Conservation (phyloP, 2,329 filamentous ascomycete species). For the Fusarium concolor region DNA sequence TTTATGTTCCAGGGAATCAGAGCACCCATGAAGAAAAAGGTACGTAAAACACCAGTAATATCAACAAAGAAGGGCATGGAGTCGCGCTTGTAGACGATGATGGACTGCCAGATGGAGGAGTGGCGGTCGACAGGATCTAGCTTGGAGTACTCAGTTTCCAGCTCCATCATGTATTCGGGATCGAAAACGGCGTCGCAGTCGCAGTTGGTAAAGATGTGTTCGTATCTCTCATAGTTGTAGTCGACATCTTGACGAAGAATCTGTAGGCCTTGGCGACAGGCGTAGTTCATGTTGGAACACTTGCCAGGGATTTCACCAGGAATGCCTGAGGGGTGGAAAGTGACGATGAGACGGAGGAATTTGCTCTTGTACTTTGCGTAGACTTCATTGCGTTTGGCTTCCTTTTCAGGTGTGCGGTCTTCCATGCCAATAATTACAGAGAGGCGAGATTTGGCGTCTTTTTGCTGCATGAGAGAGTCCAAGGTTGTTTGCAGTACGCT, state of each 20-base stretch:
- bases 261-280: slow-evolving; percentile 31
- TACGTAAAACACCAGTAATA: slow-evolving; percentile 41
- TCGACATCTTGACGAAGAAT: slow-evolving; percentile 25
- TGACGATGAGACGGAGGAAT: slow-evolving; percentile 31
- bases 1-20: slow-evolving; percentile 41
- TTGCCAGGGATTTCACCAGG: slow-evolving; percentile 29
- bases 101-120: slow-evolving; percentile 44
- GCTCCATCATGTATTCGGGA: slow-evolving; percentile 39
- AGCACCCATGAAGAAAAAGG: slow-evolving; percentile 44
- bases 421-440: slow-evolving; percentile 33
- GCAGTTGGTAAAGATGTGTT: slow-evolving; percentile 43
- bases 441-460: slow-evolving; percentile 17
- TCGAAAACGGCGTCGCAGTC: slow-evolving; percentile 44
- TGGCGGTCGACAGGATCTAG: slow-evolving; percentile 32
- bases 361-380: slow-evolving; percentile 23
- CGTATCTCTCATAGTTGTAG: slow-evolving; percentile 37
- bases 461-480: slow-evolving; percentile 22
- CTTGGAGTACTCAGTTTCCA: slow-evolving; percentile 27
- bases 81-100: slow-evolving; percentile 41
- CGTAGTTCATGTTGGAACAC: slow-evolving; percentile 37
- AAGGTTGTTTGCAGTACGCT: slow-evolving; percentile 26
- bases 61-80: slow-evolving; percentile 44
- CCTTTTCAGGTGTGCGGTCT: slow-evolving; percentile 24
- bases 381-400: slow-evolving; percentile 22
- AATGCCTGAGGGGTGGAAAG: slow-evolving; percentile 22